Conservation (phyloP, 306 rosid genomes). For the Pyrus communis region DNA sequence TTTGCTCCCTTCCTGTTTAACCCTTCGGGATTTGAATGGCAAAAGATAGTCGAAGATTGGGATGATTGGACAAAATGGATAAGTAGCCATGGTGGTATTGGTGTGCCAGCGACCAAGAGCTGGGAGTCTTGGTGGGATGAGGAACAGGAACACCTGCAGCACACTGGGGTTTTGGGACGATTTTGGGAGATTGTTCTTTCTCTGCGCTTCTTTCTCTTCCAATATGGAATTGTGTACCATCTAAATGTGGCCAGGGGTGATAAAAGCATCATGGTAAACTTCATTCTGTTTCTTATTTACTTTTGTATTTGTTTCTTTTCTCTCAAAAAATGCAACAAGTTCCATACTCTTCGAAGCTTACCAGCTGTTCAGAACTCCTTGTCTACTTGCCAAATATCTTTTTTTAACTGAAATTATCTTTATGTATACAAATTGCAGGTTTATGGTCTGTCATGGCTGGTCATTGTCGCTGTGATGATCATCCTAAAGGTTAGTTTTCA, state of each 20-base stretch:
- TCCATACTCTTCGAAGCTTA: conserved; percentile 4
- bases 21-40: conserved; percentile 99
- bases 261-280: conserved; percentile 64
- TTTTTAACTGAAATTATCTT: neutral
- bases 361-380: neutral
- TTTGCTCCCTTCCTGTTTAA: conserved; percentile 92
- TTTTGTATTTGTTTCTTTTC: conserved; percentile 14
- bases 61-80: conserved; percentile 98
- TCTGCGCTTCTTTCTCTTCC: conserved; percentile 76
- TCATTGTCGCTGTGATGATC: conserved; percentile 76
- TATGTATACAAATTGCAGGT: conserved; percentile 40
- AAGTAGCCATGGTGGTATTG: conserved; percentile 76
- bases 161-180: conserved; percentile 64
- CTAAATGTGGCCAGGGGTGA: conserved; percentile 62
- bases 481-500: conserved; percentile 63
- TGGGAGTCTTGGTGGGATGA: conserved; percentile 99
- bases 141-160: conserved; percentile 89
- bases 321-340: conserved; percentile 4
- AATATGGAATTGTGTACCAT: conserved; percentile 91
- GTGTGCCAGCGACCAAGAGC: conserved; percentile 87
- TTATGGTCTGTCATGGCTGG: conserved; percentile 91
- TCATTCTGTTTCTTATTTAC: neutral
- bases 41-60: conserved; percentile 97
- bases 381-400: neutral
- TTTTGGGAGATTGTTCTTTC: conserved; percentile 63